phyloP scores from a whole-genome alignment of 805 yeast species.

The Sugiyamaella mastotermitis region DNA sequence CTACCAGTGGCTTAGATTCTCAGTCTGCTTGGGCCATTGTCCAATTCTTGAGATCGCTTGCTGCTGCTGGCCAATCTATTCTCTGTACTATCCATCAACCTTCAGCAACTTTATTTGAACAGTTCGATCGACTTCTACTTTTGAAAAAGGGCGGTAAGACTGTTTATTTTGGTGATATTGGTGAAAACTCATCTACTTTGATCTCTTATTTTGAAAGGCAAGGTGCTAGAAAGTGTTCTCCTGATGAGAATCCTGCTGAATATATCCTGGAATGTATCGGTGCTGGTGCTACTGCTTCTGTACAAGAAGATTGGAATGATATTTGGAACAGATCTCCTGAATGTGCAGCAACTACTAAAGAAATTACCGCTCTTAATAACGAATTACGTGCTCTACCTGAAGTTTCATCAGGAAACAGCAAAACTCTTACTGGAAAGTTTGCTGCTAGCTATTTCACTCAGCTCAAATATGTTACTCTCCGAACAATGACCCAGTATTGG shows the following conservation, averaged over 20 bases:
- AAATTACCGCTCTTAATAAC: conserved; percentile 31
- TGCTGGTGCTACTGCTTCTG: conserved; percentile 70
- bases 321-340: conserved; percentile 53
- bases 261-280: conserved; percentile 70
- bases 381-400: conserved; percentile 24
- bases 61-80: conserved; percentile 68
- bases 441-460: conserved; percentile 47
- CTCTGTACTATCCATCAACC: conserved; percentile 77
- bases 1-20: conserved; percentile 65
- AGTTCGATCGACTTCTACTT: conserved; percentile 61
- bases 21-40: conserved; percentile 63
- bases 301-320: conserved; percentile 54
- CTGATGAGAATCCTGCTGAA: conserved; percentile 67
- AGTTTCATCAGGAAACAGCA: conserved; percentile 12
- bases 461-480: conserved; percentile 34
- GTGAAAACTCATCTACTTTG: conserved; percentile 52
- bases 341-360: conserved; percentile 28
- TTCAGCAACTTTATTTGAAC: conserved; percentile 61
- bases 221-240: conserved; percentile 64
- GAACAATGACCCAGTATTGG: conserved; percentile 45
- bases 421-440: conserved; percentile 25
- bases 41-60: conserved; percentile 58
- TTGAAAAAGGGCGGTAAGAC: conserved; percentile 73
- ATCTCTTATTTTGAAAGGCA: conserved; percentile 62
- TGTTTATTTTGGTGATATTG: conserved; percentile 78